phyloP scores from a whole-genome alignment of 305 asterid genomes.

The Fraxinus sp. region DNA sequence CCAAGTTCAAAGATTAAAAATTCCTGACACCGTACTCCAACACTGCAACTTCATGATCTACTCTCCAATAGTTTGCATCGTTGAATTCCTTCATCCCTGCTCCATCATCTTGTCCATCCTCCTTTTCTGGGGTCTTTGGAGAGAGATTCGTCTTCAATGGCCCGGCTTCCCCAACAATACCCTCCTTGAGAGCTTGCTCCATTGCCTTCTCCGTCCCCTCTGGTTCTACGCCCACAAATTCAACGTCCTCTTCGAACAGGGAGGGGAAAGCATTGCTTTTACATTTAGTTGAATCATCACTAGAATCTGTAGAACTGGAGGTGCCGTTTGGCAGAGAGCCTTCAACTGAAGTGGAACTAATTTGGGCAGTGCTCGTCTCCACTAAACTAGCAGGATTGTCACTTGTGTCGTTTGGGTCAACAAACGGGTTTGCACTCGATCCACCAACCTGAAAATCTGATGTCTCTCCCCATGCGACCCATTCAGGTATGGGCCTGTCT shows the following conservation, averaged over 20 bases:
- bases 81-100: constrained; percentile 72
- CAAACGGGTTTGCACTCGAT: constrained; percentile 72
- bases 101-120: constrained; percentile 54
- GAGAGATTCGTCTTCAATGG: constrained; percentile 53
- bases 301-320: constrained; percentile 33
- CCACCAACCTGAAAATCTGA: constrained; percentile 61
- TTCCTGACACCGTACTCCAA: constrained; percentile 34
- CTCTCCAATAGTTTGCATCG: constrained; percentile 93
- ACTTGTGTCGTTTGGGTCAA: constrained; percentile 34
- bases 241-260: constrained; percentile 92
- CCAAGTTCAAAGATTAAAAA: constrained; percentile 16
- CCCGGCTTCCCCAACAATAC: constrained; percentile 89
- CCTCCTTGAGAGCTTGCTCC: constrained; percentile 93
- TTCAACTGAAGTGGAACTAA: constrained; percentile 38
- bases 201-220: constrained; percentile 91
- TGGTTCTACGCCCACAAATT: constrained; percentile 86
- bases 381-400: constrained; percentile 23
- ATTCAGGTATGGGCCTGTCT: constrained; percentile 85
- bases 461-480: constrained; percentile 86
- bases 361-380: constrained; percentile 20
- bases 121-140: constrained; percentile 51
- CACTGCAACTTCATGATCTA: constrained; percentile 84
- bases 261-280: constrained; percentile 59
- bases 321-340: constrained; percentile 47
- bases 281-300: constrained; percentile 37